Percentiles rank a stretch among this genome's conserved stretches.
phyloP scores from a whole-genome alignment of 306 rosid species.

The Corylus heterophylla region DNA sequence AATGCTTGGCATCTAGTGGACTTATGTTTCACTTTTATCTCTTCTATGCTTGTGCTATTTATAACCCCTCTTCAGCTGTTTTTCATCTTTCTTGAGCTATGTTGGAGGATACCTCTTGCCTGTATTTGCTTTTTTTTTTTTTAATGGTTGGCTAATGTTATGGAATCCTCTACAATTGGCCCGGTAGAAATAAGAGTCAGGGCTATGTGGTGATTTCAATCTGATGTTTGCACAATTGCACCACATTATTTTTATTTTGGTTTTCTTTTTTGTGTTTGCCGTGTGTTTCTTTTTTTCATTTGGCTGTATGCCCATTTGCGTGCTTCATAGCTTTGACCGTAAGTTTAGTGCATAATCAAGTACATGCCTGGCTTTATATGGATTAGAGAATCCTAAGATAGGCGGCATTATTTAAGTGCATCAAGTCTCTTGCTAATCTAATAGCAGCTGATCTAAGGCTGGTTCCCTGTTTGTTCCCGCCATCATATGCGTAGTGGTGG shows the following conservation, averaged over 20 bases:
- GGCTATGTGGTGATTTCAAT: neutral
- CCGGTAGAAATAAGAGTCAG: slow-evolving; percentile 28
- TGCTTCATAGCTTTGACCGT: neutral
- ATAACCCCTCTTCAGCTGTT: neutral
- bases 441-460: neutral
- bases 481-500: neutral
- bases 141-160: slow-evolving; percentile 7
- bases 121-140: slow-evolving; percentile 10
- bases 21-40: slow-evolving; percentile 26
- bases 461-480: neutral
- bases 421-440: neutral
- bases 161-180: slow-evolving; percentile 1
- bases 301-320: neutral
- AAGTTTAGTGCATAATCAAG: neutral
- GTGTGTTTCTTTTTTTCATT: neutral
- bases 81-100: neutral
- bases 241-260: neutral
- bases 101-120: slow-evolving; percentile 11
- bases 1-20: slow-evolving; percentile 15
- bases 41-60: slow-evolving; percentile 18
- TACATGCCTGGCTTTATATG: neutral
- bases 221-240: neutral
- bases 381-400: neutral
- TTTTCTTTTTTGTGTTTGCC: neutral
- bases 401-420: neutral